Evolutionary conservation across 139 green algal genomes (phyloP).

Genomic region (Desmodesmus armatus): DNA sequence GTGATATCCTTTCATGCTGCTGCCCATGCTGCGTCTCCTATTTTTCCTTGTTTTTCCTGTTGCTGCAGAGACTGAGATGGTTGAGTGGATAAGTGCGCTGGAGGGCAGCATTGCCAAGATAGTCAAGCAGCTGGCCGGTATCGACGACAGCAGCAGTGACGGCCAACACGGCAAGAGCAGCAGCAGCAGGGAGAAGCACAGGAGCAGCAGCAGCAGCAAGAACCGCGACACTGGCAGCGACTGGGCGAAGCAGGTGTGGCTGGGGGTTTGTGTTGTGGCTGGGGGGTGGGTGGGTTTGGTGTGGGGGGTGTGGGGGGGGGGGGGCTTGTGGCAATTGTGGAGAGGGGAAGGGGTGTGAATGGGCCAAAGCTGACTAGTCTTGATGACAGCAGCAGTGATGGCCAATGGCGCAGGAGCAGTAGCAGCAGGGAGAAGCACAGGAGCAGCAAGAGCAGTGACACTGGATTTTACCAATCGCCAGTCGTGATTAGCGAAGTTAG

Average conservation of each 20-base stretch:
- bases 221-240: background rate
- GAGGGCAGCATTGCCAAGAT: conserved; percentile 79
- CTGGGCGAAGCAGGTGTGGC: conserved; percentile 28
- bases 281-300: too few relatives aligned
- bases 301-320: too few relatives aligned
- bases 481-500: background rate
- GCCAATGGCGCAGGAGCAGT: conserved; percentile 17
- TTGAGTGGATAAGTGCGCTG: conserved; percentile 91
- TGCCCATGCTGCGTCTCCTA: too few relatives aligned
- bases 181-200: conserved; percentile 12
- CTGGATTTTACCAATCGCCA: background rate
- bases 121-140: conserved; percentile 71
- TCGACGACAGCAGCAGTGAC: conserved; percentile 64
- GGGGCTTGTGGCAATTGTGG: too few relatives aligned
- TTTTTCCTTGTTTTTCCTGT: too few relatives aligned
- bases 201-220: conserved; percentile 23
- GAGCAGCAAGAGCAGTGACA: conserved; percentile 20
- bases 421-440: background rate
- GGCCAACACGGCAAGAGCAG: conserved; percentile 9
- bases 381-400: conserved; percentile 59
- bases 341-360: too few relatives aligned
- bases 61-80: conserved; percentile 83
- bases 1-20: background rate
- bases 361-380: conserved; percentile 77
- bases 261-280: too few relatives aligned